These are phyloP conservation scores for Daedaleopsis nitida DNA, from an alignment of 768 basidiomycete genomes.

Conservation along the genomic window DNA sequence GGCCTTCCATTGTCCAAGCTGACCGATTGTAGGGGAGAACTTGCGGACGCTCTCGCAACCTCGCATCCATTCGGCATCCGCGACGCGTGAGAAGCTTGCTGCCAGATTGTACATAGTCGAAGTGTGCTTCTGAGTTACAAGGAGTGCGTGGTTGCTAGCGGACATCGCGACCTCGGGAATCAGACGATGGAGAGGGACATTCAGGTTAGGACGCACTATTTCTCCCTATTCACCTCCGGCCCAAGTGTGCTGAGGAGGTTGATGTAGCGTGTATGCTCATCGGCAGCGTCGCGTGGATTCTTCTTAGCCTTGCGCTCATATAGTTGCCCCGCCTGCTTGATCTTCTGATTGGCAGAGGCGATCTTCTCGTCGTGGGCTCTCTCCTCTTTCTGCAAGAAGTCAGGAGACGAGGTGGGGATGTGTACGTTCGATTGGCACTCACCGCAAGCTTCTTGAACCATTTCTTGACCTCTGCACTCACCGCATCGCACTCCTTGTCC, in stretches of 20 bases:
- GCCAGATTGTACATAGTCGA: slow-evolving; percentile 62
- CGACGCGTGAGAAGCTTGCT: slow-evolving; percentile 66
- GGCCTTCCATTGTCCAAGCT: slow-evolving; percentile 71
- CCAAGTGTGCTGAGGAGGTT: slow-evolving; percentile 70
- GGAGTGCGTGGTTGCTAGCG: slow-evolving; percentile 63
- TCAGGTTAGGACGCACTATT: slow-evolving; percentile 54
- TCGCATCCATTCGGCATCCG: slow-evolving; percentile 77
- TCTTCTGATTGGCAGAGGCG: slow-evolving; percentile 63
- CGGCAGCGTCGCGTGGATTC: slow-evolving; percentile 61
- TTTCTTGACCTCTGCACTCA: slow-evolving; percentile 74
- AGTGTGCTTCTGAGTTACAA: slow-evolving; percentile 63
- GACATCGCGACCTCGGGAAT: not conserved
- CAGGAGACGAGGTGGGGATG: not conserved
- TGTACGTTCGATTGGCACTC: slow-evolving; percentile 29
- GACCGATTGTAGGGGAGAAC: slow-evolving; percentile 65
- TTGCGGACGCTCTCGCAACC: slow-evolving; percentile 72
- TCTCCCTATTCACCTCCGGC: slow-evolving; percentile 79
- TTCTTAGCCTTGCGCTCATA: slow-evolving; percentile 86
- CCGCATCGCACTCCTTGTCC: slow-evolving; percentile 69
- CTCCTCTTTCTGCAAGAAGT: slow-evolving; percentile 68
- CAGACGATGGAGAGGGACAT: not conserved
- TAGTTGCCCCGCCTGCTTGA: slow-evolving; percentile 75
- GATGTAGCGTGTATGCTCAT: slow-evolving; percentile 80
- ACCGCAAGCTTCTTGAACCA: slow-evolving; percentile 87
- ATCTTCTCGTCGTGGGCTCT: slow-evolving; percentile 74